Base-by-base conservation (phyloP, 805 yeast genomes). In the Barnettozyma wickerhamii region DNA sequence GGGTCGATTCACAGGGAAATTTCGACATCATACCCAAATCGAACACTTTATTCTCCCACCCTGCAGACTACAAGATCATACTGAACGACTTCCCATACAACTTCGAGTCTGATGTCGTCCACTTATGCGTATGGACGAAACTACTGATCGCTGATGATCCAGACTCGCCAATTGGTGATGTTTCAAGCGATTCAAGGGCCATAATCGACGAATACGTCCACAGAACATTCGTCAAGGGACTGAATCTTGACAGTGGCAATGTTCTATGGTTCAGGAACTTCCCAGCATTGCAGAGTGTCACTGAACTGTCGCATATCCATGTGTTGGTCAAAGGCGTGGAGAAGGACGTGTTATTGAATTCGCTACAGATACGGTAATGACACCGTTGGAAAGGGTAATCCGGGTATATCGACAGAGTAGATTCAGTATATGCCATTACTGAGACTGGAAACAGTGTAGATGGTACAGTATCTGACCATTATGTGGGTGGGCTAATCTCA, bases 81-180 rank as follows among this genome's bases (percentile, higher is more conserved):
- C 42, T 54, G 19, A 84, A 84, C 55, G 79, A 77, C 45, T 84
- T 80, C 60, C 89, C 89, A 0, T 84, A 84, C 61, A 70, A 73
- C 50, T 74, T 81, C 45, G 77, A 70, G 28, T 47, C 55, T 0
- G 67, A 66, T 32, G 69, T 81, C 5, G 58, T 61, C 5, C 91
- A 84, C 58, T 54, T 83, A 13, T 72, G 85, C 33, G 69, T 80
- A 2, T 84, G 93, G 91, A 69, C 81, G 2, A 82, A 82, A 52
- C 60, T 73, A 15, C 67, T 66, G 12, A 70, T 84, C 40, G 41
- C 36, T 4, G 38, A 42, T 7, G 49, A 61, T 10, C 72, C 77
- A 14, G 59, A 53, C 1, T 84, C 84, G 1, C 81, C 75, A 46
- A 69, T 79, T 21, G 65, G 76, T 3, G 53, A 58, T 30, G 52